These are phyloP conservation scores for Candida gigantensis DNA, from an alignment of 1,139 yeast species.

Conservation along the genomic window DNA sequence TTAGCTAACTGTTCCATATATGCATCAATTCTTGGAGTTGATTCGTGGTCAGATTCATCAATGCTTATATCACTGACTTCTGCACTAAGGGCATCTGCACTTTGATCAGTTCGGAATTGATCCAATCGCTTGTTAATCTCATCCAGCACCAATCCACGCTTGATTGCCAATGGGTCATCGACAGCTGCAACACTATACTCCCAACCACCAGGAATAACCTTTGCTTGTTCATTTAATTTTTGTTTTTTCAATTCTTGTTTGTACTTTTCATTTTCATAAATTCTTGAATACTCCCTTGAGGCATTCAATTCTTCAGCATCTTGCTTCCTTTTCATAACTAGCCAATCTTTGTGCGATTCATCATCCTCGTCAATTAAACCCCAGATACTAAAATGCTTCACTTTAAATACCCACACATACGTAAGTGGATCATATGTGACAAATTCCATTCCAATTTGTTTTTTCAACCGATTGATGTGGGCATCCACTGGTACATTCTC, in stretches of 20 bases:
- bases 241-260: constrained; percentile 40
- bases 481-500: constrained; percentile 25
- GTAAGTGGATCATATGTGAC: constrained; percentile 75
- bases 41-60: constrained; percentile 25
- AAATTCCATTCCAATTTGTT: constrained; percentile 67
- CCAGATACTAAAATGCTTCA: constrained; percentile 93
- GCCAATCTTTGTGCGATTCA: constrained; percentile 46
- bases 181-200: constrained; percentile 18
- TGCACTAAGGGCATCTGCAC: constrained; percentile 20
- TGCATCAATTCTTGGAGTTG: constrained; percentile 4
- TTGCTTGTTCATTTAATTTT: constrained; percentile 28
- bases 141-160: constrained; percentile 27
- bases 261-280: constrained; percentile 30
- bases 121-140: constrained; percentile 31
- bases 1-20: constrained; percentile 39
- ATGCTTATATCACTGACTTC: constrained; percentile 34
- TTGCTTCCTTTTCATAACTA: constrained; percentile 31
- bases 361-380: constrained; percentile 76
- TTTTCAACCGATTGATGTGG: constrained; percentile 51
- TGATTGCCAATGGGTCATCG: constrained; percentile 25
- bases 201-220: constrained; percentile 44
- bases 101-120: constrained; percentile 20
- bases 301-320: constrained; percentile 29
- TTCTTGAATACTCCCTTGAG: constrained; percentile 26
- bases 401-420: constrained; percentile 81